Evolutionary conservation across 2,329 filamentous ascomycete genomes (phyloP).

Genomic region (Penicillium sp.): DNA sequence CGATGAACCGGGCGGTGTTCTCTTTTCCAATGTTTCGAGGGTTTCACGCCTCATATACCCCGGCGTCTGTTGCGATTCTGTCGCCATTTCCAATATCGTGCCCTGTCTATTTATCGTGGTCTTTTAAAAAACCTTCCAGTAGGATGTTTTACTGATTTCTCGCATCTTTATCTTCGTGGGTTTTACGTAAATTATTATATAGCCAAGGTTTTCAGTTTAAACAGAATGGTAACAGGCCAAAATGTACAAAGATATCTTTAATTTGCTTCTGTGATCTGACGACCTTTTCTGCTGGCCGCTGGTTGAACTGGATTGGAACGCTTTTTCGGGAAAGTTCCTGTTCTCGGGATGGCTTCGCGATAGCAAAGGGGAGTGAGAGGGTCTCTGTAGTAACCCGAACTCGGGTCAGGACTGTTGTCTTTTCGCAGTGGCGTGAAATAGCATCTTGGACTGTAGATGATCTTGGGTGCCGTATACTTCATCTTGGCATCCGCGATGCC

Average conservation of each 20-base stretch:
- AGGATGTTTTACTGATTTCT: neutral
- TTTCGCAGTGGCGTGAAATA: too few relatives aligned
- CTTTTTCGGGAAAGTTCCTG: too few relatives aligned
- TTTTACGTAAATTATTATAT: neutral
- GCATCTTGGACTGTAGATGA: neutral
- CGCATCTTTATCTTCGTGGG: neutral
- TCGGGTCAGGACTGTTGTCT: too few relatives aligned
- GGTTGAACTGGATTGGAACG: neutral
- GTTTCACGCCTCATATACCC: constrained; percentile 36
- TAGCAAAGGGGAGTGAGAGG: neutral
- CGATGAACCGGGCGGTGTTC: constrained; percentile 32
- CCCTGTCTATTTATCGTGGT: neutral
- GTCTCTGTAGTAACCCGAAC: neutral
- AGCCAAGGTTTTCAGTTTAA: neutral
- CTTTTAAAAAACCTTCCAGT: neutral
- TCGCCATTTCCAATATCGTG: neutral
- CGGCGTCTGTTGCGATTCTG: constrained; percentile 21
- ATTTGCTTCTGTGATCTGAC: neutral
- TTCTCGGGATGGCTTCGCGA: neutral
- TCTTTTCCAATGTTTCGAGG: constrained; percentile 23
- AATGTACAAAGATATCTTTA: neutral
- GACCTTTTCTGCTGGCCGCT: neutral
- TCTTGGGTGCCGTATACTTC: neutral
- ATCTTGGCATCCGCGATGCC: neutral
- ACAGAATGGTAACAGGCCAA: neutral